Conservation (phyloP, 768 basidiomycete species). For the Mycena chlorophos region DNA sequence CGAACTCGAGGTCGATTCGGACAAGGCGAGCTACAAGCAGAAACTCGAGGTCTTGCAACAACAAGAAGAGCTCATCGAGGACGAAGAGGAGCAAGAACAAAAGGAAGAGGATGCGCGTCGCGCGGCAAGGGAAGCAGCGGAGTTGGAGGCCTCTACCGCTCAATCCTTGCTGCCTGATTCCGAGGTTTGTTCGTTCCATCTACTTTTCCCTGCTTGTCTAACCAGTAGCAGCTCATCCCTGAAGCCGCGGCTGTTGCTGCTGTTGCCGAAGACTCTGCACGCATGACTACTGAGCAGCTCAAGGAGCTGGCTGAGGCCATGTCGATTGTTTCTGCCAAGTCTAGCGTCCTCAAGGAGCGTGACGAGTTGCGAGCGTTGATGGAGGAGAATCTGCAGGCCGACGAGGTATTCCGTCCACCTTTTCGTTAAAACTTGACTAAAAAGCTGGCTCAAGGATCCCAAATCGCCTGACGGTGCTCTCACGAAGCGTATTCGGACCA, state of each 20-base stretch:
- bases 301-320: slow-evolving; percentile 92
- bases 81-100: slow-evolving; percentile 97
- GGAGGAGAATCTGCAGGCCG: slow-evolving; percentile 88
- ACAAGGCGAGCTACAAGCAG: slow-evolving; percentile 94
- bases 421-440: slow-evolving; percentile 4
- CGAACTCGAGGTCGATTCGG: slow-evolving; percentile 92
- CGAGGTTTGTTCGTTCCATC: slow-evolving; percentile 50
- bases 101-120: slow-evolving; percentile 91
- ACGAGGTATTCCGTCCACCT: slow-evolving; percentile 58
- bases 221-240: slow-evolving; percentile 53
- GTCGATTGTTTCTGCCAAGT: slow-evolving; percentile 88
- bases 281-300: slow-evolving; percentile 96
- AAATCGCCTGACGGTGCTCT: slow-evolving; percentile 83
- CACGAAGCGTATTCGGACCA: slow-evolving; percentile 91
- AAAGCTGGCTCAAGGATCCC: slow-evolving; percentile 52
- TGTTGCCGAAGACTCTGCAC: slow-evolving; percentile 69
- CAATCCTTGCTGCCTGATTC: slow-evolving; percentile 85
- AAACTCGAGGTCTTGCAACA: slow-evolving; percentile 97
- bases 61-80: slow-evolving; percentile 98
- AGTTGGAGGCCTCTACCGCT: slow-evolving; percentile 75
- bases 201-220: not conserved
- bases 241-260: slow-evolving; percentile 56
- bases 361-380: slow-evolving; percentile 88
- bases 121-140: slow-evolving; percentile 77
- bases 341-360: slow-evolving; percentile 93